phyloP scores from a whole-genome alignment of 495 filamentous ascomycete genomes.

The Neurospora pannonica region DNA sequence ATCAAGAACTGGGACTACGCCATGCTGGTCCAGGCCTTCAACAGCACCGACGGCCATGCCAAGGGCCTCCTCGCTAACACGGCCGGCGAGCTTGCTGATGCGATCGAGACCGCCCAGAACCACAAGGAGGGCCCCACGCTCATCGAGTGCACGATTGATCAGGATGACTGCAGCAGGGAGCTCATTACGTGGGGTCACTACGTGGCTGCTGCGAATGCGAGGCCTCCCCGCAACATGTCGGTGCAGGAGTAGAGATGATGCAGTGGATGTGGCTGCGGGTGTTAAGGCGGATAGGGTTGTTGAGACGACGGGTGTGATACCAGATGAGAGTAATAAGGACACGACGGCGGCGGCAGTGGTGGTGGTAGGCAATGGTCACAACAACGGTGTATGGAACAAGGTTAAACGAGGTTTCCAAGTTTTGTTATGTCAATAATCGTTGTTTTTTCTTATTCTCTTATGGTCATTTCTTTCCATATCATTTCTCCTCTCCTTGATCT shows the following conservation, averaged over 20 bases:
- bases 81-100: slow-evolving; percentile 12
- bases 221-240: slow-evolving; percentile 6
- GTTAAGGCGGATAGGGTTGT: not conserved
- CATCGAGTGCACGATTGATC: slow-evolving; percentile 18
- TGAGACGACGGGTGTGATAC: not conserved
- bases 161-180: slow-evolving; percentile 18
- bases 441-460: not conserved
- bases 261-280: not conserved
- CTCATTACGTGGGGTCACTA: slow-evolving; percentile 21
- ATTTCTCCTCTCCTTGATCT: not conserved
- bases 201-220: slow-evolving; percentile 16
- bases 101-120: slow-evolving; percentile 1
- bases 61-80: slow-evolving; percentile 12
- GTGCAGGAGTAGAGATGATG: not conserved
- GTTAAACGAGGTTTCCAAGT: not conserved
- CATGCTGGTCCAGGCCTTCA: slow-evolving; percentile 13
- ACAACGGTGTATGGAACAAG: not conserved
- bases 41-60: slow-evolving; percentile 9
- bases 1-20: slow-evolving; percentile 21
- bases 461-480: not conserved
- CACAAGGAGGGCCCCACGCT: slow-evolving; percentile 12
- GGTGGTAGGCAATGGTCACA: not conserved
- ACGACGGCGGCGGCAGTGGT: not conserved
- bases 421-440: not conserved
- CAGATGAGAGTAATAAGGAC: not conserved